Conservation (phyloP, 495 filamentous ascomycete genomes). For the Podospora conica region DNA sequence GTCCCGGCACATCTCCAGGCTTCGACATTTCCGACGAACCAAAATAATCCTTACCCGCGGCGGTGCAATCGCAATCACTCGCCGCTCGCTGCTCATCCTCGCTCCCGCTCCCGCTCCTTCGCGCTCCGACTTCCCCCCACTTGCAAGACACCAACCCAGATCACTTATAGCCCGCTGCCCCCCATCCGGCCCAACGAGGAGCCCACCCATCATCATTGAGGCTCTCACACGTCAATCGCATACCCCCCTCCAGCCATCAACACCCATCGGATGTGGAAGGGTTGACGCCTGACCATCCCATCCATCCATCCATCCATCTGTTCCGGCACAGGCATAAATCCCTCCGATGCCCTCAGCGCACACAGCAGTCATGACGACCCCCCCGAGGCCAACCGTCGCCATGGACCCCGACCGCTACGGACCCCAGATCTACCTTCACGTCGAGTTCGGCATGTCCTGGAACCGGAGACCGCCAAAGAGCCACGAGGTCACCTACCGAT, state of each 20-base stretch:
- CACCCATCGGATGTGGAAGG: neutral
- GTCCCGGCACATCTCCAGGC: constrained; percentile 23
- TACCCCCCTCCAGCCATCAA: too few relatives aligned
- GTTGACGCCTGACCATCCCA: neutral
- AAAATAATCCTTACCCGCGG: constrained; percentile 25
- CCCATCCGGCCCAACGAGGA: neutral
- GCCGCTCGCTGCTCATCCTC: neutral
- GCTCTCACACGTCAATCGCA: neutral
- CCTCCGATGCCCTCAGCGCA: constrained; percentile 1
- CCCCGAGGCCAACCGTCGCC: constrained; percentile 21
- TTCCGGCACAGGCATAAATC: neutral
- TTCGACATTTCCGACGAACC: constrained; percentile 26
- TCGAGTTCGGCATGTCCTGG: constrained; percentile 44
- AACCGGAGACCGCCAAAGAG: constrained; percentile 32
- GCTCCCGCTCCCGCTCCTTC: constrained; percentile 4
- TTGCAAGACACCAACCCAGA: constrained; percentile 1
- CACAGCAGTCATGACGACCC: neutral
- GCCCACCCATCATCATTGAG: neutral
- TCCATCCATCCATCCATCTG: neutral
- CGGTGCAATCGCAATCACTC: constrained; percentile 16
- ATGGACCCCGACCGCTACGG: constrained; percentile 28
- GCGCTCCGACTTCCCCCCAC: constrained; percentile 3
- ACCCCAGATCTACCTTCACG: constrained; percentile 41
- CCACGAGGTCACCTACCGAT: constrained; percentile 41
- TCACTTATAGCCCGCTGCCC: neutral